Evolutionary conservation across 768 basidiomycete species (phyloP), one percentile per base, ranked within the genome.

Genomic region (Steccherinum ochraceum): DNA sequence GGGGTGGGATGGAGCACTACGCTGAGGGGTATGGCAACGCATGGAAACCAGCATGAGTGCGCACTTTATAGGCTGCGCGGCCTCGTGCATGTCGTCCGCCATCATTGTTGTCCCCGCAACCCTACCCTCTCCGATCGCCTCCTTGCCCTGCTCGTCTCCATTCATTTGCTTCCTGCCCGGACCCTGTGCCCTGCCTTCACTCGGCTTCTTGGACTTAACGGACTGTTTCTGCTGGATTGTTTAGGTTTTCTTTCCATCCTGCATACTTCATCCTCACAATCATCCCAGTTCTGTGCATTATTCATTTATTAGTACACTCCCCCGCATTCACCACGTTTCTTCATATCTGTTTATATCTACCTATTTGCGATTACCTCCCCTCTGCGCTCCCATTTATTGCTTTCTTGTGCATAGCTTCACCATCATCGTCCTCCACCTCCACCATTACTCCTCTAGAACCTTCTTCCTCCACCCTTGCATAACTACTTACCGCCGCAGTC

Each of bases 1-100:
- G 76, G 79, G 72, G 71, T 24, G 72, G 68, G 21, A 49, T 66
- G 24, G 65, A 72, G 20, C 71, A 73, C 44, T 63, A 58, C 39
- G 58, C 53, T 42, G 56, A 58, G 24, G 55, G 56, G 21, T 41
- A 52, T 25, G 47, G 45, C 5, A 40, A 40, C 24, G 43, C 54
- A 20, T 56, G 48, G 46, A 51, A 52, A 42, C 54, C 51, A 39
- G 54, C 51, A 43, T 56, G 44, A 52, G 2, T 35, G 23, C 50
- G 30, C 30, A 35, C 30, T 16, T 35, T 35, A 35, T 35, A 35
- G 30, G 16, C 30, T 35, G 30, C 30, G 30, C 30, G 30, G 30
- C 30, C 30, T 35, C 30, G 30, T 35, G 30, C 30, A 35, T 7
- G 30, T 35, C 30, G 30, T 35, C 30, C 16, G 30, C 30, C 30